Conservation (phyloP, 306 rosid species). For the Cotoneaster glaucophyllus region DNA sequence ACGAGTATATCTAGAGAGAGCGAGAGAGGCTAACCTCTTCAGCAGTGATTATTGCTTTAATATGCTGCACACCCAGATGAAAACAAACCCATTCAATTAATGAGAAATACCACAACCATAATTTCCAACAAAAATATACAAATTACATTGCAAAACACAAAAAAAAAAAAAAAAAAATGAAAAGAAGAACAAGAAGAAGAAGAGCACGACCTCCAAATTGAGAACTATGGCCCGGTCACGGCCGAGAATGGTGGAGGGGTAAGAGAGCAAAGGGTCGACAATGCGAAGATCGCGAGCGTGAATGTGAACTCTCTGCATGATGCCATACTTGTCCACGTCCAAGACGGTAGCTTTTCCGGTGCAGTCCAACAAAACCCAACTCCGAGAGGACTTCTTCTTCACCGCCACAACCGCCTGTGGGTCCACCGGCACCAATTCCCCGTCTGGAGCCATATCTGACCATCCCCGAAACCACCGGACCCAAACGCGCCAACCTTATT, state of each 20-base stretch:
- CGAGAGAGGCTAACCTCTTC: slow-evolving; percentile 65
- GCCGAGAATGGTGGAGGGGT: slow-evolving; percentile 84
- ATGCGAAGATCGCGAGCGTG: slow-evolving; percentile 96
- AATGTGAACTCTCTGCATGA: slow-evolving; percentile 83
- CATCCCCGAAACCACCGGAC: slow-evolving; percentile 31
- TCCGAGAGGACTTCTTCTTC: slow-evolving; percentile 82
- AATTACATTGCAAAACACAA: not conserved
- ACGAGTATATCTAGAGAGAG: not conserved
- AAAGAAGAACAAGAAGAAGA: not conserved
- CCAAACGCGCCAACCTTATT: not conserved
- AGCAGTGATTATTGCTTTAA: slow-evolving; percentile 92
- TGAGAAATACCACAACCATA: not conserved
- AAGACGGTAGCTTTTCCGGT: slow-evolving; percentile 57
- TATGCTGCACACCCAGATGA: slow-evolving; percentile 54
- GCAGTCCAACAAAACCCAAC: slow-evolving; percentile 66
- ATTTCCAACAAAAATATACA: not conserved
- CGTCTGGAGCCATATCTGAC: slow-evolving; percentile 70
- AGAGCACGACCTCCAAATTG: slow-evolving; percentile 78
- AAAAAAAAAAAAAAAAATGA: not conserved
- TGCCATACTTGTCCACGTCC: slow-evolving; percentile 79
- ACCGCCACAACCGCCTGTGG: slow-evolving; percentile 36
- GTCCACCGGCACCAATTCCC: slow-evolving; percentile 65
- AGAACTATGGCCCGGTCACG: slow-evolving; percentile 93
- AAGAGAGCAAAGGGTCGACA: slow-evolving; percentile 81
- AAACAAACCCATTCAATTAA: slow-evolving; percentile 11